Evolutionary conservation across 345 rosid genomes (phyloP), one percentile per base, ranked within the genome.

Genomic region (Aethionema arabicum): DNA sequence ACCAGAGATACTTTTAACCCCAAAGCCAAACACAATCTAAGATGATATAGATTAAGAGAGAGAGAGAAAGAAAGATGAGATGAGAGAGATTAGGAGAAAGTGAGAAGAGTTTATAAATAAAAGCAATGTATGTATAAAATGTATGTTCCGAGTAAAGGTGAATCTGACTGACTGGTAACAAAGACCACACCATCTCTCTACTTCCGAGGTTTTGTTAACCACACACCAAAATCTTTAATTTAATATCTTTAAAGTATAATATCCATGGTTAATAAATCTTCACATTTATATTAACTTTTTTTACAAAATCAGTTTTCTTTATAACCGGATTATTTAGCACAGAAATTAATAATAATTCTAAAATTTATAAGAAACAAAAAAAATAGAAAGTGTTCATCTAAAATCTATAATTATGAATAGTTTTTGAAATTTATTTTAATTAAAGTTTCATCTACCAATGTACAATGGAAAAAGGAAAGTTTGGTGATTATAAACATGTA

Each of bases 161-260:
- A 21, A n/a, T n/a, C 27, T 21, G 27, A 21, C 27, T 27, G 48
- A 49, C 14, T 55, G 63, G 41, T 52, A 46, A 62, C 52, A 62
- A 46, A 62, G 58, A 62, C 68, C 68, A 55, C 32, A 56, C 53
- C 65, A 59, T 36, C 40, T 63, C 74, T 63, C 74, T 56, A 27
- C 69, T 70, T 70, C 53, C 69, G 47, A 70, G 74, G 74, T 70
- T 70, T 21, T 21, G 2, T 21, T 63, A 63, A 42, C 69, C 69
- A 63, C 59, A 63, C 59, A 70, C 69, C 56, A 63, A 21, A 70
- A 27, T 35, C 59, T 63, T 45, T 62, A 54, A 69, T 31, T 16
- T 14, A 38, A 36, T 30, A 32, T 32, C 63, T 29, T 13, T 13
- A 31, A 31, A 21, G 32, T 55, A 68, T 39, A 69, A 38, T 43